Evolutionary conservation across 2,329 filamentous ascomycete species (phyloP), one percentile per base, ranked within the genome.

Genomic region (Zymoseptoria passerinii): DNA sequence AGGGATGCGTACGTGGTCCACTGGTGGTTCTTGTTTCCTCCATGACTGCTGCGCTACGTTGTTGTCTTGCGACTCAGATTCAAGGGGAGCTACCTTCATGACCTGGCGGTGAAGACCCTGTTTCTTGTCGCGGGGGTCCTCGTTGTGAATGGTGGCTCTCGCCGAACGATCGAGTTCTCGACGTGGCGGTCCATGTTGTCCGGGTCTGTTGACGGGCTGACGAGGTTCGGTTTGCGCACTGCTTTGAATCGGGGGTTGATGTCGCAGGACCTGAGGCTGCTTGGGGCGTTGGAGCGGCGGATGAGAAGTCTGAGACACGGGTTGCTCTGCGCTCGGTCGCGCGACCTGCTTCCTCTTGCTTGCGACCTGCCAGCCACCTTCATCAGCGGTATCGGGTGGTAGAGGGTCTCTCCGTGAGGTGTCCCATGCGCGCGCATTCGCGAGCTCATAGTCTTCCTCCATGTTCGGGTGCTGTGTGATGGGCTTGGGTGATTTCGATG

Each of bases 401-500:
- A 18, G 56, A 4, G 28, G 16, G 35, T 52, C 8, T 13, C 53
- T 16, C 13, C 28, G 29, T 18, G 51, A 54, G 27, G 57, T 54
- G 29, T 64, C 60, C 65, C 65, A 67, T n/a, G 56, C 54, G 20
- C 55, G 59, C 29, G 64, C 62, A 29, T 67, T 66, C 4, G 54
- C 28, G 10, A 44, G 23, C 48, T 67, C 65, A 54, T 65, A 65
- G 48, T 66, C 61, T 49, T 58, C 54, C 19, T 44, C 50, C 50
- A 52, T 52, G 9, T 16, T 23, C 20, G 13, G 23, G 50, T 52
- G 49, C 29, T 27, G 9, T 27, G 27, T 19, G 27, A 18, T 52
- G 49, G 50, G 51, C 44, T 49, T 19, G 19, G 18, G 4, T 18
- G 8, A 10, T 48, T 48, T 48, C 40, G 13, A 13, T 48, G 18